Evolutionary conservation across 2,329 filamentous ascomycete genomes (phyloP).

Genomic region (Colletotrichum cereale): DNA sequence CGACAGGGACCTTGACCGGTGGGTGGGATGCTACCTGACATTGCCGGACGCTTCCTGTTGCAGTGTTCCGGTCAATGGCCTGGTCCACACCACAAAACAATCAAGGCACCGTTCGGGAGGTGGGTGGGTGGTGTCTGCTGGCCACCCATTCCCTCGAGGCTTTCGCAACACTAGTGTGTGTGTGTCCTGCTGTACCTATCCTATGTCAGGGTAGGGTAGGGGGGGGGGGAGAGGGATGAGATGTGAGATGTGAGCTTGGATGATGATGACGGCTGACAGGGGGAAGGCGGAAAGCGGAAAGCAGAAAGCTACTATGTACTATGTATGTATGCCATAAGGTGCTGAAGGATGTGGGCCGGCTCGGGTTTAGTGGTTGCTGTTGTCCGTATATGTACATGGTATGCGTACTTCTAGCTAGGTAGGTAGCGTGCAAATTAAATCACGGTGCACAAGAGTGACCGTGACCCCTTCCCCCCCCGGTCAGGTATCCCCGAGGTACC

Average conservation of each 20-base stretch:
- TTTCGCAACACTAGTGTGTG: not conserved
- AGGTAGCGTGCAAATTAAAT: slow-evolving; percentile 5
- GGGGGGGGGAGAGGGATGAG: not conserved
- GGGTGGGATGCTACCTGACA: slow-evolving; percentile 24
- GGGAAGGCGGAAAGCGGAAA: not conserved
- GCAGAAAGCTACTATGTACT: no score
- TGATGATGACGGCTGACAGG: slow-evolving; percentile 5
- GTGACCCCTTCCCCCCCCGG: slow-evolving; percentile 9
- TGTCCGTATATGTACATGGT: not conserved
- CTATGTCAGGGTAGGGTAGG: not conserved
- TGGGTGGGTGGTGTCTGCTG: slow-evolving; percentile 1
- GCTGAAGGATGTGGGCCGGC: slow-evolving; percentile 36
- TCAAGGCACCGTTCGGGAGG: not conserved
- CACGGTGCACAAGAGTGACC: slow-evolving; percentile 21
- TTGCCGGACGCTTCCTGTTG: slow-evolving; percentile 25
- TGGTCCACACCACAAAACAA: slow-evolving; percentile 16
- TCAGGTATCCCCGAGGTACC: slow-evolving; percentile 14
- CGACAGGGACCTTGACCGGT: slow-evolving; percentile 37
- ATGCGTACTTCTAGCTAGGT: not conserved
- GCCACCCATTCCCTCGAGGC: not conserved
- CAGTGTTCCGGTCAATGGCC: slow-evolving; percentile 32
- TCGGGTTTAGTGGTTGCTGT: not conserved
- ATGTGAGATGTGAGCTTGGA: slow-evolving; percentile 18
- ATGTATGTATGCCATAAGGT: slow-evolving; percentile 32
- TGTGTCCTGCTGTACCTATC: not conserved